Evolutionary conservation across 192 early-diverging fungal species (phyloP), one percentile per base, ranked within the genome.

Genomic region (Backusella morwellensis): DNA sequence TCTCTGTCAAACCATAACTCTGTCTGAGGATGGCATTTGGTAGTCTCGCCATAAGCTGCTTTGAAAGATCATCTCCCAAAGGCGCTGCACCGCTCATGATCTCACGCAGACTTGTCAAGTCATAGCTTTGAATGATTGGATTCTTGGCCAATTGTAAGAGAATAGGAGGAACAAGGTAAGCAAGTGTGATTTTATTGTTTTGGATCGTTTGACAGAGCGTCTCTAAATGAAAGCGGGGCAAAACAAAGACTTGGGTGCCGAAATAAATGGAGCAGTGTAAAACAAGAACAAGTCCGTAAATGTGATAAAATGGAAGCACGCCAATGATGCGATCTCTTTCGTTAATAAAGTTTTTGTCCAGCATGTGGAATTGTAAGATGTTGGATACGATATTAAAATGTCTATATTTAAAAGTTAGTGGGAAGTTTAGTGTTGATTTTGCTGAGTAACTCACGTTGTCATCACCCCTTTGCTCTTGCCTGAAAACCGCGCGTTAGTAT

Each of bases 81-180:
- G 93, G 93, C 3, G 93, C 93, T 9, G 93, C 93, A 15, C 90
- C 92, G 23, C 77, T 83, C 72, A 90, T 82, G 47, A 92, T 66
- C 7, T 70, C 52, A 42, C 83, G 73, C 6, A 95, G 67, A 32
- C 78, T 82, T 1, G 87, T 82, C n/a, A 96, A 76, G 71, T 92
- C 85, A 77, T 86, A 94, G 12, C 90, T 85, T n/a, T 85, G 85
- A 15, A 91, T 87, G 47, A 90, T 70, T 7, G 92, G 91, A 19
- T 84, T 76, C 74, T 93, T 93, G 23, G 87, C 86, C 36, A 96
- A 77, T 40, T 84, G 78, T n/a, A 95, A 26, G 23, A 90, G 77
- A 75, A 95, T 90, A 47, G 93, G 93, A 26, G 94, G 85, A 40
- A 99, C 95, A 66, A 99, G 89, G 76, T 92, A 93, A 12, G 95